A percentile compares a stretch with the other conserved stretches of the same genome.
phyloP scores from a whole-genome alignment of 176 grass and related monocot genomes.

The Ananas comosus region DNA sequence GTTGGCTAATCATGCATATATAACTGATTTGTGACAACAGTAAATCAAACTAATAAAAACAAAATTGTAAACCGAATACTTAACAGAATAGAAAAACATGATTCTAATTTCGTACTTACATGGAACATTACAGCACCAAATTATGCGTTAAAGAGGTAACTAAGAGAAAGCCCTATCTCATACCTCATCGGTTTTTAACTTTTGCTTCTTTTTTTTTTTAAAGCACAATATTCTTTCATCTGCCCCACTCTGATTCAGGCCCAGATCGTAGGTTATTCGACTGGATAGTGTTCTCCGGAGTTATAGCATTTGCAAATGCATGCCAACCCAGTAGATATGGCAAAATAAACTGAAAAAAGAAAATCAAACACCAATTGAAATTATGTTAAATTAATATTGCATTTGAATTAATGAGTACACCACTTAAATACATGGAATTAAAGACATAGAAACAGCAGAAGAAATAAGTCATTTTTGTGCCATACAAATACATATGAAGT shows the following conservation, averaged over 20 bases:
- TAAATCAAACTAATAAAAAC: too few species aligned
- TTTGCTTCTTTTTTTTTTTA: not conserved
- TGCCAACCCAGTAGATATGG: constrained; percentile 90
- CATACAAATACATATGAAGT: not conserved
- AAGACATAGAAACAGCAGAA: not conserved
- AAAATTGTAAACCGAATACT: too few species aligned
- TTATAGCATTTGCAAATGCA: constrained; percentile 59
- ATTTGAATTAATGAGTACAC: not conserved
- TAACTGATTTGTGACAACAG: too few species aligned
- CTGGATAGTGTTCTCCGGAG: constrained; percentile 34
- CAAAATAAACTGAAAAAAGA: constrained; percentile 72
- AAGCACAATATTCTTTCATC: constrained; percentile 26
- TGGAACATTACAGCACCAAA: constrained; percentile 1
- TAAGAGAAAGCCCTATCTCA: not conserved
- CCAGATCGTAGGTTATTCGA: constrained; percentile 34
- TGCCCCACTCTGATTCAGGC: constrained; percentile 64
- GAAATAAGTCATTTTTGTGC: not conserved
- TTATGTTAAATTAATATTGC: too few species aligned
- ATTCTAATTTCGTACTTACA: not conserved
- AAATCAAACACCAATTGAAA: not conserved
- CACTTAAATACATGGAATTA: not conserved
- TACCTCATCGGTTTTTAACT: not conserved
- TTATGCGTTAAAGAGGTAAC: constrained; percentile 3
- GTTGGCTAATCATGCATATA: too few species aligned
- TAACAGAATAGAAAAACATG: too few species aligned